phyloP scores from a whole-genome alignment of 495 filamentous ascomycete species.

The Rostrohypoxylon terebratum region DNA sequence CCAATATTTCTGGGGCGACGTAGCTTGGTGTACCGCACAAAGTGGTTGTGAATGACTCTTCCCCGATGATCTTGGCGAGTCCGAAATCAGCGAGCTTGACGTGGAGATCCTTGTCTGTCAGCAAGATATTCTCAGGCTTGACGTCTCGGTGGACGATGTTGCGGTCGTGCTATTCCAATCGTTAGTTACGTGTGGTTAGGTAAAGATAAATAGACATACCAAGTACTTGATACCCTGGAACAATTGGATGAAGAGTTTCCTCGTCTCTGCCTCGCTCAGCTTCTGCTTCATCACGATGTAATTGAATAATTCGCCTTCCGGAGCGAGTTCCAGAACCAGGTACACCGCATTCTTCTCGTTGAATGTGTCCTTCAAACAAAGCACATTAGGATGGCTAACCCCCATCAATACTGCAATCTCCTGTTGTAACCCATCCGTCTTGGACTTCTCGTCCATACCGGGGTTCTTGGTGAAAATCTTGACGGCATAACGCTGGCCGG shows the following conservation, averaged over 20 bases:
- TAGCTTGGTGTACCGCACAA: constrained; percentile 96
- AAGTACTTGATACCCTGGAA: constrained; percentile 95
- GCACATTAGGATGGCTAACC: constrained; percentile 93
- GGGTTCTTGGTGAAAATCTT: constrained; percentile 91
- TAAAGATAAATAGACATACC: constrained; percentile 64
- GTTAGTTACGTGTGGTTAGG: constrained; percentile 52
- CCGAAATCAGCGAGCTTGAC: constrained; percentile 98
- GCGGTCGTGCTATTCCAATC: constrained; percentile 82
- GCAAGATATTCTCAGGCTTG: constrained; percentile 97
- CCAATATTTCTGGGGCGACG: constrained; percentile 95
- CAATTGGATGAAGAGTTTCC: constrained; percentile 89
- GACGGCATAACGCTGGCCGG: constrained; percentile 87
- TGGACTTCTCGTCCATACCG: constrained; percentile 81
- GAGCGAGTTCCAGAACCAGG: constrained; percentile 88
- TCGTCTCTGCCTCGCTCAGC: constrained; percentile 82
- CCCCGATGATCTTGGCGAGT: constrained; percentile 97
- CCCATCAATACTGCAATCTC: constrained; percentile 97
- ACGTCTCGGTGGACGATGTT: constrained; percentile 98
- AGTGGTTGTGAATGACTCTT: constrained; percentile 98
- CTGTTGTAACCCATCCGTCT: constrained; percentile 87
- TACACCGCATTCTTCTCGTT: constrained; percentile 93
- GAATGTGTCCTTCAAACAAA: constrained; percentile 95
- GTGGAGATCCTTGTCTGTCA: constrained; percentile 82
- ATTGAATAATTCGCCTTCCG: constrained; percentile 96
- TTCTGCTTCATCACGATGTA: constrained; percentile 89